A percentile compares a stretch with the other conserved stretches of the same genome.
Evolutionary conservation across 192 early-diverging fungal genomes (phyloP).

Genomic region (Backusella luteola): DNA sequence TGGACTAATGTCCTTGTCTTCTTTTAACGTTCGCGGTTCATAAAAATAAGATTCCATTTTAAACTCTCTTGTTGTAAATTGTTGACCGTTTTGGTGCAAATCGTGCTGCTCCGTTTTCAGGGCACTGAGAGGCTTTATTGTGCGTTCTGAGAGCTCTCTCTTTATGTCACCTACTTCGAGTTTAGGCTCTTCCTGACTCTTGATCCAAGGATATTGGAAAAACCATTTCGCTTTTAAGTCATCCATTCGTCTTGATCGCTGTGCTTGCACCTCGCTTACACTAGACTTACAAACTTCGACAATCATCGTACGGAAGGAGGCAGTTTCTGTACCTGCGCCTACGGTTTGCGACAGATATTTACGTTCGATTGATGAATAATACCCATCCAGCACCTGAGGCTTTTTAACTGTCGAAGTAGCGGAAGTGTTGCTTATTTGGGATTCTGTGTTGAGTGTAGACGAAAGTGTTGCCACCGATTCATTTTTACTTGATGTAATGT

Average conservation of each 20-base stretch:
- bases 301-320: slow-evolving; percentile 29
- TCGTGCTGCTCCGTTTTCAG: neutral
- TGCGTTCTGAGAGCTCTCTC: slow-evolving; percentile 9
- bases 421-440: neutral
- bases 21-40: neutral
- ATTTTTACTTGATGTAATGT: neutral
- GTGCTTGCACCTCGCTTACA: slow-evolving; percentile 10
- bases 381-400: slow-evolving; percentile 13
- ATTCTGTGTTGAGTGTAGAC: neutral
- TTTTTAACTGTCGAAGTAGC: neutral
- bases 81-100: neutral
- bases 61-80: slow-evolving; percentile 9
- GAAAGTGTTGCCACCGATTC: neutral
- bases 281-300: slow-evolving; percentile 15
- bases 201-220: slow-evolving; percentile 2
- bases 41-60: slow-evolving; percentile 9
- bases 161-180: slow-evolving; percentile 3
- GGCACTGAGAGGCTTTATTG: neutral
- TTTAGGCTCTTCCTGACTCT: slow-evolving; percentile 3
- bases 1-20: slow-evolving; percentile 24
- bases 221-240: slow-evolving; percentile 10
- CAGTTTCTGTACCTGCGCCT: slow-evolving; percentile 19
- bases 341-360: slow-evolving; percentile 27
- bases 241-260: neutral
- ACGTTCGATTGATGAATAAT: slow-evolving; percentile 26